Evolutionary conservation across 1,284 basidiomycete genomes (phyloP), one percentile per base, ranked within the genome.

Genomic region (Sphagnurus paluster): DNA sequence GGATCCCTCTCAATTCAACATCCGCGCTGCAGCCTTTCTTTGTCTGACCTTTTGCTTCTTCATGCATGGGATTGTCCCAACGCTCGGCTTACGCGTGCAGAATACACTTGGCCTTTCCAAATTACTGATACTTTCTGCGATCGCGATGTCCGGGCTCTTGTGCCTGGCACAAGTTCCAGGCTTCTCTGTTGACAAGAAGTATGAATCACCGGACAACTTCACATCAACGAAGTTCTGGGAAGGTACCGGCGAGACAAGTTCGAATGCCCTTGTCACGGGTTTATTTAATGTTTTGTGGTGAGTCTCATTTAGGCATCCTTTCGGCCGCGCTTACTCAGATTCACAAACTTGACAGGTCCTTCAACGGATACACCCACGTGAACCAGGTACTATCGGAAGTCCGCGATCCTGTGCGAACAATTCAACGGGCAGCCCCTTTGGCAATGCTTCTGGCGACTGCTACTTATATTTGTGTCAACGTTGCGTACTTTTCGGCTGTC

Each of bases 301-400:
- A 25, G 70, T 37, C 14, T 26, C 24, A n/a, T 39, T 24, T 17
- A 14, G 16, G 33, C 16, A 9, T 52, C 83, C 81, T 79, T 24
- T 70, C 69, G 3, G 77, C 77, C 19, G 5, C 16, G 13, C 16
- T n/a, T 11, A 16, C 13, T 33, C 14, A 33, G 14, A 33, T 33
- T 33, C 30, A 7, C 14, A 20, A 37, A 8, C 20, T 35, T 13
- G 16, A 86, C n/a, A 33, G 81, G 82, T 82, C 80, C 0, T 84
- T 78, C 58, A 71, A 75, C 39, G 84, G 85, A 0, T 87, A 85
- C 57, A 77, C 77, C 0, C 83, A 80, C 44, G 82, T 80, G n/a
- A 86, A 87, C 57, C 86, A 85, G 51, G 81, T 80, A 0, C 67
- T 87, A 5, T 83, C 81, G 5, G 83, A 87, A 58, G 70, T 85